These are phyloP conservation scores for Elongisporangium anandrum DNA, from an alignment of 352 stramenopile genomes.

Conservation along the genomic window DNA sequence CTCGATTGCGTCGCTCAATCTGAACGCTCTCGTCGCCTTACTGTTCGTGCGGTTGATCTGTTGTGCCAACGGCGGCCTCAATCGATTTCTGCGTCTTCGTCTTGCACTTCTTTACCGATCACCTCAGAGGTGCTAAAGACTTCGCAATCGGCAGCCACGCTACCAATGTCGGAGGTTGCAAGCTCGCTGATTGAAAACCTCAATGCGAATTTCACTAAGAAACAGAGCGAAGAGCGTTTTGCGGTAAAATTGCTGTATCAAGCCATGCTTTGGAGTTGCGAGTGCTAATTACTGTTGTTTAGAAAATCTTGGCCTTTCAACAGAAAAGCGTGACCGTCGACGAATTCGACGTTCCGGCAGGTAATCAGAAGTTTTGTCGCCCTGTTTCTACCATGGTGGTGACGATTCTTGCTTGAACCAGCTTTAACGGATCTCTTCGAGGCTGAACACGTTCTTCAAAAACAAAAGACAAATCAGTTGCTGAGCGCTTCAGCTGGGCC, in stretches of 20 bases:
- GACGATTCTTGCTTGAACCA: not conserved
- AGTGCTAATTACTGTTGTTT: too few relatives aligned
- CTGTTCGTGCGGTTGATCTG: slow-evolving; percentile 47
- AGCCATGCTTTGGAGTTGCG: too few relatives aligned
- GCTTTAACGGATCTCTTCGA: slow-evolving; percentile 23
- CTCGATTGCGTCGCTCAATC: slow-evolving; percentile 65
- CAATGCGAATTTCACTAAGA: slow-evolving; percentile 35
- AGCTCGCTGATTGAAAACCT: slow-evolving; percentile 20
- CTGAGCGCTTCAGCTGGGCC: slow-evolving; percentile 5
- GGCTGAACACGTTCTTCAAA: slow-evolving; percentile 26
- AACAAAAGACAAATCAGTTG: slow-evolving; percentile 28
- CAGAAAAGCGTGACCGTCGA: slow-evolving; percentile 28
- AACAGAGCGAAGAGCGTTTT: slow-evolving; percentile 24
- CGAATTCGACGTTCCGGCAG: slow-evolving; percentile 29
- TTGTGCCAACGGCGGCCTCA: slow-evolving; percentile 11
- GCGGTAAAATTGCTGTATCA: slow-evolving; percentile 15
- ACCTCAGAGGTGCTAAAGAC: not conserved
- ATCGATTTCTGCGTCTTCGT: not conserved
- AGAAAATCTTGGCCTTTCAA: slow-evolving; percentile 45
- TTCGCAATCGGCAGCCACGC: slow-evolving; percentile 10
- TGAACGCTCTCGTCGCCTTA: slow-evolving; percentile 56
- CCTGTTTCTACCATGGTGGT: too few relatives aligned
- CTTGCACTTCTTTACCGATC: not conserved
- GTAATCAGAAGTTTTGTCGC: slow-evolving; percentile 6
- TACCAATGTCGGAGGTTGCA: slow-evolving; percentile 16